Conservation (phyloP, 805 yeast species). For the Zygosaccharomyces rouxii region DNA sequence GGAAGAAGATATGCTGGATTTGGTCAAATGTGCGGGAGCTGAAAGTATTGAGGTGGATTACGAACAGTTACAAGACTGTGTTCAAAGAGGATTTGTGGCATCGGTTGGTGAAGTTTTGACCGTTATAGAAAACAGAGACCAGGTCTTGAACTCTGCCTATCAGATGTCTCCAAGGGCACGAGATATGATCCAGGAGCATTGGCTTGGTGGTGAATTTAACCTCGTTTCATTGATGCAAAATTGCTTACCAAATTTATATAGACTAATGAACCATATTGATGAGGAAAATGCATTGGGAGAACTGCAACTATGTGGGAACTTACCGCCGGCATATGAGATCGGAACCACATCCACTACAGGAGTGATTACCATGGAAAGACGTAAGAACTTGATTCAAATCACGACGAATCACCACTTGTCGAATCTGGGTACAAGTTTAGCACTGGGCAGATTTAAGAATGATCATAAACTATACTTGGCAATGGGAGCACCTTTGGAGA, state of each 20-base stretch:
- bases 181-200: constrained; percentile 23
- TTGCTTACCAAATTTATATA: constrained; percentile 18
- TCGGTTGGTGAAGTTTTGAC: constrained; percentile 42
- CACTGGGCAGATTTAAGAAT: constrained; percentile 40
- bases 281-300: background rate
- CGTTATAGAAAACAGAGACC: constrained; percentile 11
- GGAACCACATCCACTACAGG: background rate
- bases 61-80: constrained; percentile 43
- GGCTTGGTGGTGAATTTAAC: constrained; percentile 30
- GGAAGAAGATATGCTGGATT: constrained; percentile 38
- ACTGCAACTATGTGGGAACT: constrained; percentile 21
- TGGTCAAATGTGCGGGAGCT: constrained; percentile 38
- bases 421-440: constrained; percentile 46
- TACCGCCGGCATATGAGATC: constrained; percentile 13
- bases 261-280: constrained; percentile 10
- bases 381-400: background rate
- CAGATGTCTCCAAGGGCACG: constrained; percentile 19
- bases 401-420: constrained; percentile 19
- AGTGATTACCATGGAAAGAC: background rate
- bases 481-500: constrained; percentile 49
- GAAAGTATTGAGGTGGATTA: constrained; percentile 31
- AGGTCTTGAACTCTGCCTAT: constrained; percentile 16
- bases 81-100: constrained; percentile 52
- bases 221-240: constrained; percentile 18
- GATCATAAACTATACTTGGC: constrained; percentile 42